Evolutionary conservation across 2,329 filamentous ascomycete genomes (phyloP).

Genomic region (Trichoderma semiorbis): DNA sequence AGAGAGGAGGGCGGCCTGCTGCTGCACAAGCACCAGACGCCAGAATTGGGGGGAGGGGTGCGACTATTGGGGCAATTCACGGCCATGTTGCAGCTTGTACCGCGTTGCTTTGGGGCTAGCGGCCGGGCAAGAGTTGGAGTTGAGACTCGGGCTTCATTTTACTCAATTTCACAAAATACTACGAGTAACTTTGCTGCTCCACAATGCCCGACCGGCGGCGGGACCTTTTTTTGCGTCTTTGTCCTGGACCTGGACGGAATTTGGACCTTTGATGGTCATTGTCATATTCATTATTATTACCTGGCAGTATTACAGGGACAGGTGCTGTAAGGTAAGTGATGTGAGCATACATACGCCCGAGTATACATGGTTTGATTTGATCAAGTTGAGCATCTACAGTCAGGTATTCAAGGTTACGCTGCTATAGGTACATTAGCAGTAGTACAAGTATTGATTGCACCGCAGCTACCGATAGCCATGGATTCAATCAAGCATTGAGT

Average conservation of each 20-base stretch:
- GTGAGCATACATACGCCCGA: neutral
- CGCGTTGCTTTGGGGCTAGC: conserved; percentile 8
- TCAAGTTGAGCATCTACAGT: neutral
- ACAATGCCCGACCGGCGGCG: neutral
- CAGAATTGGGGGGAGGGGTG: neutral
- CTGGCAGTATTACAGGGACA: neutral
- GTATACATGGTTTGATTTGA: neutral
- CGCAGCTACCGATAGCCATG: neutral
- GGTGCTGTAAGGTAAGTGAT: neutral
- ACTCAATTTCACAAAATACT: neutral
- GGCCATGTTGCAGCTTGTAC: conserved; percentile 12
- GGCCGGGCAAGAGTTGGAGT: neutral
- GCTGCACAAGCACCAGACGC: neutral
- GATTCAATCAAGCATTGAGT: neutral
- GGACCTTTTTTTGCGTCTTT: neutral
- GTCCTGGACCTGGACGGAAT: too few species aligned
- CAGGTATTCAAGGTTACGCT: too few species aligned
- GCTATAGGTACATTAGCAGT: neutral
- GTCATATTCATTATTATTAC: neutral
- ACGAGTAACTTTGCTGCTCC: conserved; percentile 9
- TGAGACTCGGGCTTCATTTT: neutral
- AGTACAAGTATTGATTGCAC: neutral
- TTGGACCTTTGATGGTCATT: too few species aligned
- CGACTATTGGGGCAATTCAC: neutral
- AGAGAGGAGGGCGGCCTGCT: neutral